Percentiles rank a stretch among this genome's conserved stretches.
These are phyloP conservation scores for Fusarium pininemorale DNA, from an alignment of 2,329 filamentous ascomycete genomes.

Conservation along the genomic window DNA sequence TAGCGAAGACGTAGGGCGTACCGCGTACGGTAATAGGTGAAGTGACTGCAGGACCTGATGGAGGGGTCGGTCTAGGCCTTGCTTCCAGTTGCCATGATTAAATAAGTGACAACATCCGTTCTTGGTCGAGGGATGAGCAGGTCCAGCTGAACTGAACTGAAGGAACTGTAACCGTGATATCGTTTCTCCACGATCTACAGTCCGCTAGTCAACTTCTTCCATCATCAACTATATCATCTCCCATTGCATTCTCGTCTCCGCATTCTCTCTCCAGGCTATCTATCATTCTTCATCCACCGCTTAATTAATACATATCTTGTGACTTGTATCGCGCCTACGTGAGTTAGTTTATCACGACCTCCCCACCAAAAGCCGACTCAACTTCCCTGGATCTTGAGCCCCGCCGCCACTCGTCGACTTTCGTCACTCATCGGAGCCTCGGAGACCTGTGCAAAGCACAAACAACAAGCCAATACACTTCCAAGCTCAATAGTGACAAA, in stretches of 20 bases:
- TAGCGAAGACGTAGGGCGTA: neutral
- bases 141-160: slow-evolving; percentile 7
- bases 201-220: neutral
- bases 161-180: neutral
- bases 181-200: neutral
- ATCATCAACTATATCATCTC: neutral
- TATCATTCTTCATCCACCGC: neutral
- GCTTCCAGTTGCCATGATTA: slow-evolving; percentile 4
- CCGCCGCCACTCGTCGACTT: slow-evolving; percentile 39
- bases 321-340: slow-evolving; percentile 4
- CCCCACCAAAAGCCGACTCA: slow-evolving; percentile 28
- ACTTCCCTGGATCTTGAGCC: slow-evolving; percentile 28
- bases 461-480: neutral
- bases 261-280: neutral
- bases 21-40: neutral
- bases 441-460: slow-evolving; percentile 21
- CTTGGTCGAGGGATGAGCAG: neutral
- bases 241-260: neutral
- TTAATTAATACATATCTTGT: slow-evolving; percentile 1
- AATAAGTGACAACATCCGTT: slow-evolving; percentile 14
- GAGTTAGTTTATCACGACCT: slow-evolving; percentile 19
- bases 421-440: slow-evolving; percentile 32
- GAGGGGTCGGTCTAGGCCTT: slow-evolving; percentile 13
- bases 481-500: neutral
- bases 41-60: neutral